A percentile compares a stretch with the other conserved stretches of the same genome.
Evolutionary conservation across 129 eudicot species (phyloP).

Genomic region (Pittosporum tobira): DNA sequence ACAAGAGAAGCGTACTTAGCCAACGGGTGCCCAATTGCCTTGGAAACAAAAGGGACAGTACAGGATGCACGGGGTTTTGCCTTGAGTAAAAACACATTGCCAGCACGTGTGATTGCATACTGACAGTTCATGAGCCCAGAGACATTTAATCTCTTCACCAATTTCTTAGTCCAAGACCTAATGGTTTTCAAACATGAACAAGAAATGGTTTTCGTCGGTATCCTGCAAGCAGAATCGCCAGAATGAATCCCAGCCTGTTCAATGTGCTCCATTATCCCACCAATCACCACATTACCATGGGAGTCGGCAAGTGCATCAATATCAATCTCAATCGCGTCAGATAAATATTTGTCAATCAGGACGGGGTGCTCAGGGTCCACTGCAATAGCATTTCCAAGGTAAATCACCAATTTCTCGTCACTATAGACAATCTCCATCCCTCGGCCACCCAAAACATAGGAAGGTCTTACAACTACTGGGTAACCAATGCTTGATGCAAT

Average conservation of each 20-base stretch:
- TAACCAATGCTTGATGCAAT: slow-evolving; percentile 85
- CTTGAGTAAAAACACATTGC: slow-evolving; percentile 78
- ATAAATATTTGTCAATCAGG: slow-evolving; percentile 64
- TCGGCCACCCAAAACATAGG: slow-evolving; percentile 91
- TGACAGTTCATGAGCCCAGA: slow-evolving; percentile 96
- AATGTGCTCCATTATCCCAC: slow-evolving; percentile 98
- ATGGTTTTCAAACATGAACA: slow-evolving; percentile 57
- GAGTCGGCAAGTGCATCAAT: slow-evolving; percentile 79
- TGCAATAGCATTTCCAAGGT: slow-evolving; percentile 70
- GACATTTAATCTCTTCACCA: slow-evolving; percentile 73
- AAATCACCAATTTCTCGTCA: slow-evolving; percentile 63
- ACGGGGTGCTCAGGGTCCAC: slow-evolving; percentile 95
- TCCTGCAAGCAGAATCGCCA: slow-evolving; percentile 90
- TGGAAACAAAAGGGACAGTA: slow-evolving; percentile 89
- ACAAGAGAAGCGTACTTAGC: slow-evolving; percentile 91
- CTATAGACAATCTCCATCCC: slow-evolving; percentile 97
- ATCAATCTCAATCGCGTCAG: slow-evolving; percentile 93
- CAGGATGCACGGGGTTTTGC: slow-evolving; percentile 94
- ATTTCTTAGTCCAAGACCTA: slow-evolving; percentile 74
- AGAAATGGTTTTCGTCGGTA: slow-evolving; percentile 72
- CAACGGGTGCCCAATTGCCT: slow-evolving; percentile 85
- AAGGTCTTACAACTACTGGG: slow-evolving; percentile 93
- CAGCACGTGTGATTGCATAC: slow-evolving; percentile 67
- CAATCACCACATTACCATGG: slow-evolving; percentile 85
- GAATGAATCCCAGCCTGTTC: slow-evolving; percentile 98